phyloP scores from a whole-genome alignment of 768 basidiomycete species.

The Lentinula edodes region DNA sequence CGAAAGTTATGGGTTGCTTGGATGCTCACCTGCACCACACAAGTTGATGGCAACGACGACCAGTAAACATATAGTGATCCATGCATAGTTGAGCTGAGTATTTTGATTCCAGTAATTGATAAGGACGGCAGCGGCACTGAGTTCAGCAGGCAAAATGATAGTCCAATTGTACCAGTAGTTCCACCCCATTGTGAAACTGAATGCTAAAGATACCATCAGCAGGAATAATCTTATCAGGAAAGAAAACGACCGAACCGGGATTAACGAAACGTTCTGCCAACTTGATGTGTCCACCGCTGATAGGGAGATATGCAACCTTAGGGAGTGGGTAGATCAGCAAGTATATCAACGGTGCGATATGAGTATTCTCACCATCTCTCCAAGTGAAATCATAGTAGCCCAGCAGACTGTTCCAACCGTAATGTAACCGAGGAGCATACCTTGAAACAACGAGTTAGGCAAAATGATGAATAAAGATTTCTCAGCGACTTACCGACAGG shows the following conservation, averaged over 20 bases:
- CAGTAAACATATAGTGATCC: slow-evolving; percentile 73
- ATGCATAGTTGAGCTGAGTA: slow-evolving; percentile 57
- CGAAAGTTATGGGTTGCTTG: not conserved
- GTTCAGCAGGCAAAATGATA: slow-evolving; percentile 65
- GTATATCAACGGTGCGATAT: slow-evolving; percentile 12
- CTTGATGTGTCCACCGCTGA: slow-evolving; percentile 77
- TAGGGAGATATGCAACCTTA: slow-evolving; percentile 66
- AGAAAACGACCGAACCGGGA: slow-evolving; percentile 51
- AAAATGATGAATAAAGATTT: not conserved
- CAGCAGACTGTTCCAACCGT: slow-evolving; percentile 62
- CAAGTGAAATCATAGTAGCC: slow-evolving; percentile 34
- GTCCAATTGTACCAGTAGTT: slow-evolving; percentile 61
- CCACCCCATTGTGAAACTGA: slow-evolving; percentile 41
- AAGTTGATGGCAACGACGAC: slow-evolving; percentile 75
- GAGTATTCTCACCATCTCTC: slow-evolving; percentile 23
- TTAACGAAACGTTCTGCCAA: slow-evolving; percentile 80
- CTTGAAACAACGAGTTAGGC: slow-evolving; percentile 17
- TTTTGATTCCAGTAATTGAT: slow-evolving; percentile 65
- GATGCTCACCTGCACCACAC: slow-evolving; percentile 52
- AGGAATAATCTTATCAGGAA: not conserved
- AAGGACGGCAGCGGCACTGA: slow-evolving; percentile 70
- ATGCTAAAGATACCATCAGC: not conserved
- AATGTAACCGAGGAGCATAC: slow-evolving; percentile 67
- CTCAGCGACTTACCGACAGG: slow-evolving; percentile 47
- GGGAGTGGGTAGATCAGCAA: not conserved